Percentiles rank a stretch among this genome's conserved stretches.
Evolutionary conservation across 108 stramenopile genomes (phyloP).

Genomic region (Nitzschia sp.): DNA sequence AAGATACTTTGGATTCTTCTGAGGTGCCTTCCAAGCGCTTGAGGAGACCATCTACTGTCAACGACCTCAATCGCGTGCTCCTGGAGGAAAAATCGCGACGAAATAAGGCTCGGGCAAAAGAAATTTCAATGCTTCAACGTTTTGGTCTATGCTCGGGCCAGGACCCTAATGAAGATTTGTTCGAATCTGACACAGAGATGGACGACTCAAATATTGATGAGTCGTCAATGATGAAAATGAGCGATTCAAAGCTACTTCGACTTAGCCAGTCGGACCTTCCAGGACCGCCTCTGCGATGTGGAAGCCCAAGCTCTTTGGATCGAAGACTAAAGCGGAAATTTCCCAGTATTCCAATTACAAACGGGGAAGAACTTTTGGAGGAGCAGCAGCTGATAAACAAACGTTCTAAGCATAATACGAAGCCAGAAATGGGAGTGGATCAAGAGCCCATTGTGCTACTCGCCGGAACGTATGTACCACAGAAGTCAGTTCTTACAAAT

Average conservation of each 20-base stretch:
- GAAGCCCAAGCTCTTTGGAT: slow-evolving; percentile 1
- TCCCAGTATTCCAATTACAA: neutral
- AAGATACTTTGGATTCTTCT: neutral
- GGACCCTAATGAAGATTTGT: too few species aligned
- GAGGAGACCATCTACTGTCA: neutral
- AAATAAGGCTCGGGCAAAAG: neutral
- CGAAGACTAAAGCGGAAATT: neutral
- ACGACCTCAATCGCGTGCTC: too few species aligned
- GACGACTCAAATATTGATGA: neutral
- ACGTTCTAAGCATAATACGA: neutral
- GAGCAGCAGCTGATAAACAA: slow-evolving; percentile 8
- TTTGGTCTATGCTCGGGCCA: slow-evolving; percentile 16
- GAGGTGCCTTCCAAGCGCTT: neutral
- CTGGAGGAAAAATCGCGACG: neutral
- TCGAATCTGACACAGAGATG: neutral
- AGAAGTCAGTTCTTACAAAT: neutral
- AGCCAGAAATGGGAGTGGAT: neutral
- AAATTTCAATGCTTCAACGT: slow-evolving; percentile 17
- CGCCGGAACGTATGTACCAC: neutral
- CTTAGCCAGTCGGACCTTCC: too few species aligned
- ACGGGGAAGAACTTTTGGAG: too few species aligned
- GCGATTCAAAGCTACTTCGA: too few species aligned
- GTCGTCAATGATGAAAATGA: too few species aligned
- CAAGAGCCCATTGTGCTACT: neutral
- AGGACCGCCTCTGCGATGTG: neutral